Evolutionary conservation across 2,329 filamentous ascomycete genomes (phyloP).

Genomic region (Aspergillus luchuensis): DNA sequence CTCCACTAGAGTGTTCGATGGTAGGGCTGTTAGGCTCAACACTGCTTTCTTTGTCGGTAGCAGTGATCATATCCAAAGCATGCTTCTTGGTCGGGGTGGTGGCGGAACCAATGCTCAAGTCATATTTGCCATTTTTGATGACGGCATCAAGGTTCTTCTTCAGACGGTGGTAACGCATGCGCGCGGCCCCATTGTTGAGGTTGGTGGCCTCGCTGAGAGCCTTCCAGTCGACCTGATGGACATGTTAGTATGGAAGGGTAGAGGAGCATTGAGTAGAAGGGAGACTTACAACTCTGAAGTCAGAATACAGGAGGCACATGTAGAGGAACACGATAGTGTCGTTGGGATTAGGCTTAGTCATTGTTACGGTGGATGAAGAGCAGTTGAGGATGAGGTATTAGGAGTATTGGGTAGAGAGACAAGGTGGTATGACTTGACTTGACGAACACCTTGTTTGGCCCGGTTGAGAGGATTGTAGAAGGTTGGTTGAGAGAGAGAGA

Average conservation of each 20-base stretch:
- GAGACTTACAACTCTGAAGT: constrained; percentile 40
- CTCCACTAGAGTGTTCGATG: too few relatives aligned
- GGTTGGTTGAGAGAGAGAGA: neutral
- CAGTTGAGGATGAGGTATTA: neutral
- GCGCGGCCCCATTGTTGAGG: constrained; percentile 17
- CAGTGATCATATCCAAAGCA: too few relatives aligned
- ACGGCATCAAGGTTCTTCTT: constrained; percentile 17
- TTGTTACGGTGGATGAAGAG: neutral
- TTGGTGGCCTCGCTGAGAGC: constrained; percentile 20
- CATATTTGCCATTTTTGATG: constrained; percentile 8
- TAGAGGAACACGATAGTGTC: constrained; percentile 48
- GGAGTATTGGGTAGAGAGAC: neutral
- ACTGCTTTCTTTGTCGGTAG: neutral
- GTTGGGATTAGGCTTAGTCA: constrained; percentile 42
- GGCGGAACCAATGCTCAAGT: neutral
- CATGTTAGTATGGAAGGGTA: neutral
- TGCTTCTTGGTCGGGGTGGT: neutral
- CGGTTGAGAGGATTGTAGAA: neutral
- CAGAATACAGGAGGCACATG: constrained; percentile 43
- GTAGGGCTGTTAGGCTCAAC: neutral
- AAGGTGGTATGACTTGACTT: too few relatives aligned
- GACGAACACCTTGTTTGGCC: too few relatives aligned
- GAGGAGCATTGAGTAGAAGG: neutral
- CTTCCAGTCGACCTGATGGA: constrained; percentile 42
- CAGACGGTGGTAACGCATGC: constrained; percentile 20